Base-by-base conservation (phyloP, 139 green algal species). In the Diplosphaera chodatii region DNA sequence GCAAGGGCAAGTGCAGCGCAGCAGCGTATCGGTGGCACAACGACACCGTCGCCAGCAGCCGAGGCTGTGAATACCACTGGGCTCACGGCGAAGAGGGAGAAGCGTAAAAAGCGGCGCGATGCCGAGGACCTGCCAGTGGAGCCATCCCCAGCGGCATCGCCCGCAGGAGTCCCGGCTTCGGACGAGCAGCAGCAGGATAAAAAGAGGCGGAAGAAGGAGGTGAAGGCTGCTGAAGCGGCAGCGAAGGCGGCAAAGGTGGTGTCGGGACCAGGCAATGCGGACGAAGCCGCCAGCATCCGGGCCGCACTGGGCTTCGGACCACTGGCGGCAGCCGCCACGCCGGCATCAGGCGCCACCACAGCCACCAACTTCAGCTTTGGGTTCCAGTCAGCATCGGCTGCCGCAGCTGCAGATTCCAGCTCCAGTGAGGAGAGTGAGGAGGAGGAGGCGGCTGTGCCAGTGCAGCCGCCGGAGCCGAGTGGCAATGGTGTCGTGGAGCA, bases 201-300 rank as follows among this genome's bases (percentile, higher is more conserved):
- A n/a, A n/a, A n/a, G n/a, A n/a, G n/a, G n/a, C n/a, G n/a, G n/a
- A 66, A 64, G 37, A 78, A 77, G 40, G 75, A 84, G 34, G 55
- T 79, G 30, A 79, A 85, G 55, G 64, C 72, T 55, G 30, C 65
- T 21, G 73, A 83, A 56, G 37, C 48, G 66, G 66, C 30, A 25
- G 69, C 55, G 16, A 55, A 63, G 41, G 64, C 27, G 32, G 6
- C 67, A 30, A 23, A 73, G 59, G 56, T 63, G 34, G 66, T 78
- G 32, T 88, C 83, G 27, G 83, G 83, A 15, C 82, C 83, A 0
- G 80, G 86, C 65, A 94, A 95, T 67, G 86, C 86, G 1, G 84
- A 86, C 5, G 84, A 95, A 64, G 89, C 88, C 27, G 72, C 70
- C 5, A 72, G 64, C n/a, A 88, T 91, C 16, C 80, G 85, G 30